A percentile compares a stretch with the other conserved stretches of the same genome.
phyloP scores from a whole-genome alignment of 371 early-diverging fungal species.

The Mortierella sp. region DNA sequence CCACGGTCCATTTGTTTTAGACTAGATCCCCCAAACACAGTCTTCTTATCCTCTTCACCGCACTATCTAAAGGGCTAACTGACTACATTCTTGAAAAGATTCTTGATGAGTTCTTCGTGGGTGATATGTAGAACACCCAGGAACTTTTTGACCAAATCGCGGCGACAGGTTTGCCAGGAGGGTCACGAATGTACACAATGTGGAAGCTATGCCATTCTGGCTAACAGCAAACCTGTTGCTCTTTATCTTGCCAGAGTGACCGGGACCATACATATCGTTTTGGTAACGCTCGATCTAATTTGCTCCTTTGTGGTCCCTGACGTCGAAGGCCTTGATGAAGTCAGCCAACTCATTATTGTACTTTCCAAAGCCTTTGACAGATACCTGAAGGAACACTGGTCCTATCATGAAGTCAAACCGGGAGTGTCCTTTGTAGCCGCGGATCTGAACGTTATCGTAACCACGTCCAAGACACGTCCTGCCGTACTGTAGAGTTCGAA shows the following conservation, averaged over 20 bases:
- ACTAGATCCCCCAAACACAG: too few species aligned
- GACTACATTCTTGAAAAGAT: too few species aligned
- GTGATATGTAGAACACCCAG: too few species aligned
- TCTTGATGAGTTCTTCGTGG: too few species aligned
- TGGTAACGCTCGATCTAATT: constrained; percentile 50
- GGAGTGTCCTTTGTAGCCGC: constrained; percentile 40
- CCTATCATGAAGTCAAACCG: constrained; percentile 51
- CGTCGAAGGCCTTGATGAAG: constrained; percentile 19
- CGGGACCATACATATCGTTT: constrained; percentile 39
- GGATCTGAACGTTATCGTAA: constrained; percentile 28
- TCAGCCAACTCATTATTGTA: constrained; percentile 31
- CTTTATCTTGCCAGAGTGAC: constrained; percentile 31
- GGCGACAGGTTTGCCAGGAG: constrained; percentile 16
- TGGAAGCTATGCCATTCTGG: constrained; percentile 26
- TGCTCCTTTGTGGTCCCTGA: constrained; percentile 13
- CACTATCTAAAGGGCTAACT: too few species aligned
- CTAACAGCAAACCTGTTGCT: constrained; percentile 35
- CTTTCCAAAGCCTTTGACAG: constrained; percentile 32
- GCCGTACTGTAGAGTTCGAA: neutral
- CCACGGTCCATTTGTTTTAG: too few species aligned
- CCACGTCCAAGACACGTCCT: constrained; percentile 5
- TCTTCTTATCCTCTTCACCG: too few species aligned
- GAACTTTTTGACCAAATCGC: too few species aligned
- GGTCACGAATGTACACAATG: constrained; percentile 50
- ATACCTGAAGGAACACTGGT: constrained; percentile 46